Base-by-base conservation (phyloP, 345 rosid genomes). In the Brassica rapa region DNA sequence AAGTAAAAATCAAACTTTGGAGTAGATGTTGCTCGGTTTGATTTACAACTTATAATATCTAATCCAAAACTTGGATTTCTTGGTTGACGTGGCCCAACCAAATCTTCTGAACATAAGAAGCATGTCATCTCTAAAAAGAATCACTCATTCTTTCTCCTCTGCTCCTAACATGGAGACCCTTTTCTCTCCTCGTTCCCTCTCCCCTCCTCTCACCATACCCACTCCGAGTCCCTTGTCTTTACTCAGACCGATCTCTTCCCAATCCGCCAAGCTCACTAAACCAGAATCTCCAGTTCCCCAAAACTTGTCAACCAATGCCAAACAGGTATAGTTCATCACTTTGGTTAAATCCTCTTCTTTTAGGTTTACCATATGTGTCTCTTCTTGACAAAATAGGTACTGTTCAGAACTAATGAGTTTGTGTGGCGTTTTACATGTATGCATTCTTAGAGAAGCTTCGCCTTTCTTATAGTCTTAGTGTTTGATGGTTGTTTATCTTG, bases 71-170 rank as follows among this genome's bases (percentile, higher is more conserved):
- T 74, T 74, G 61, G 71, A 74, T 80, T 62, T 68, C 15, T 51
- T 49, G 73, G 66, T 53, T 73, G 66, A 73, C 70, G 70, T 79
- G 74, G 60, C 63, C 64, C 60, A 68, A 80, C 71, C 53, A 80
- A 35, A 35, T 62, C 78, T 14, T 49, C 19, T 49, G 55, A 49
- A 14, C 55, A 49, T 14, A 49, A 4, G 16, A 49, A 49, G n/a
- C 5, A 0, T 14, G 55, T 62, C 51, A 14, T 37, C 55, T 29
- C 51, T 15, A 2, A 43, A 4, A 49, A 49, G 55, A 49, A 4
- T 14, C 19, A 39, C 12, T 10, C 46, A 9, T 39, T 39, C 24
- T 19, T 35, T 39, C 65, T 25, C 59, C 62, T 61, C 29, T n/a
- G 25, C 66, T 72, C 67, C 39, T 29, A 4, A 62, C 60, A 72